phyloP scores from a whole-genome alignment of 148 eudicot genomes.

The Fallopia convolvulus region DNA sequence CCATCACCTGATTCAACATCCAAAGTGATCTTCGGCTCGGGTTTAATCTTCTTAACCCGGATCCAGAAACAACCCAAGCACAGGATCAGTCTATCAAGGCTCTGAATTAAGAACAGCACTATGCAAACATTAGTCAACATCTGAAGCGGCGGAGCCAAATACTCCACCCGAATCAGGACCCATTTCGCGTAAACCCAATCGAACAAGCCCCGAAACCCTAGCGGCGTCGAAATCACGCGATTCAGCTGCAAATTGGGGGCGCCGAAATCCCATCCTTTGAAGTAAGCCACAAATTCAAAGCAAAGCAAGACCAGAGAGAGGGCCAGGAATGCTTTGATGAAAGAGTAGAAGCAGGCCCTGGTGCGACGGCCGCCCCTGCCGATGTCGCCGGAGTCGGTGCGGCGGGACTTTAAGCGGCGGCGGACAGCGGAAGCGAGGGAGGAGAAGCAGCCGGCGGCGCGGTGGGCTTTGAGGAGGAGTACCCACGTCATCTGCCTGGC shows the following conservation, averaged over 20 bases:
- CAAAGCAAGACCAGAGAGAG: slow-evolving; percentile 38
- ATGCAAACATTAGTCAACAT: slow-evolving; percentile 30
- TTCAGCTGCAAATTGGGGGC: slow-evolving; percentile 35
- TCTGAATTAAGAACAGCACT: slow-evolving; percentile 35
- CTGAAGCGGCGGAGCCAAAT: slow-evolving; percentile 34
- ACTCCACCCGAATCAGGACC: slow-evolving; percentile 53
- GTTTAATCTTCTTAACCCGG: slow-evolving; percentile 28
- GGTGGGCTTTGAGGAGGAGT: slow-evolving; percentile 25
- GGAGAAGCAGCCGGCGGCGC: slow-evolving; percentile 22
- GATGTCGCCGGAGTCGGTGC: slow-evolving; percentile 37
- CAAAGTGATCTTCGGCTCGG: slow-evolving; percentile 21
- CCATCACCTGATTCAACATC: slow-evolving; percentile 17
- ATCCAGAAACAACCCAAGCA: slow-evolving; percentile 44
- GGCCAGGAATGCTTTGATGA: slow-evolving; percentile 37
- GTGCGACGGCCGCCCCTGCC: slow-evolving; percentile 9
- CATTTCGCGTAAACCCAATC: slow-evolving; percentile 52
- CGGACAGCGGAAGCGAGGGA: slow-evolving; percentile 47
- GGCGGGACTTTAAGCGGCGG: slow-evolving; percentile 51
- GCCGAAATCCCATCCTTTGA: slow-evolving; percentile 55
- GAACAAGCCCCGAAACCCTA: slow-evolving; percentile 30
- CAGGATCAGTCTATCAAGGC: slow-evolving; percentile 33
- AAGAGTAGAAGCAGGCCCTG: slow-evolving; percentile 33
- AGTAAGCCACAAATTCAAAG: slow-evolving; percentile 60
- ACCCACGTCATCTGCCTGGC: slow-evolving; percentile 24
- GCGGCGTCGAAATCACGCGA: slow-evolving; percentile 20